These are phyloP conservation scores for Colletotrichum musae DNA, from an alignment of 2,329 filamentous ascomycete species.

Conservation along the genomic window DNA sequence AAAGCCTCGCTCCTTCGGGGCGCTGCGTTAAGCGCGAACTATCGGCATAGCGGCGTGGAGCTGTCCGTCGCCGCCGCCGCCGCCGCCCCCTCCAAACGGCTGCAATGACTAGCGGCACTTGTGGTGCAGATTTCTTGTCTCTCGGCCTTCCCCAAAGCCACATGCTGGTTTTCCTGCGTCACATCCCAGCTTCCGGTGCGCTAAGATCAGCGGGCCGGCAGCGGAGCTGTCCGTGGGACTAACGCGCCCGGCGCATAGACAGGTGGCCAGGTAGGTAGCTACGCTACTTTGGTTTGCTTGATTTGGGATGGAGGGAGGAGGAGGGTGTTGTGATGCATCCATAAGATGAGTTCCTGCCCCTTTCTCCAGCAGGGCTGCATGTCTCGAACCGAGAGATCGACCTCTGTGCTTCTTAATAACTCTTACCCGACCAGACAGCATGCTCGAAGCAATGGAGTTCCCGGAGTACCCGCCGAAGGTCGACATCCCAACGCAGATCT, in stretches of 20 bases:
- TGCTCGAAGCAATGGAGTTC: constrained; percentile 8
- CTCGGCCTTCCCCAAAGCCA: constrained; percentile 10
- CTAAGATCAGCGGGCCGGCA: constrained; percentile 7
- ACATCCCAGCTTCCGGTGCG: neutral
- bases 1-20: neutral
- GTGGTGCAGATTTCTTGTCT: neutral
- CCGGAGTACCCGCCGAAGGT: constrained; percentile 30
- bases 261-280: too few relatives aligned
- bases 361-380: neutral
- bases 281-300: too few relatives aligned
- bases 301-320: neutral
- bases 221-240: neutral
- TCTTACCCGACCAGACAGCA: neutral
- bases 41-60: neutral
- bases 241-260: neutral
- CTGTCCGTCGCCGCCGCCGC: too few relatives aligned
- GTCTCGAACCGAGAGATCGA: neutral
- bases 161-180: neutral
- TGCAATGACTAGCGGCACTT: neutral
- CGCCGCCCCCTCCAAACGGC: neutral
- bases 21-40: neutral
- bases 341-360: neutral
- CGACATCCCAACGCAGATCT: constrained; percentile 35
- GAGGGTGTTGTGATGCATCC: neutral
- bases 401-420: neutral